Evolutionary conservation across 192 early-diverging fungal genomes (phyloP).

Genomic region (Chytriomyces hyalinus): DNA sequence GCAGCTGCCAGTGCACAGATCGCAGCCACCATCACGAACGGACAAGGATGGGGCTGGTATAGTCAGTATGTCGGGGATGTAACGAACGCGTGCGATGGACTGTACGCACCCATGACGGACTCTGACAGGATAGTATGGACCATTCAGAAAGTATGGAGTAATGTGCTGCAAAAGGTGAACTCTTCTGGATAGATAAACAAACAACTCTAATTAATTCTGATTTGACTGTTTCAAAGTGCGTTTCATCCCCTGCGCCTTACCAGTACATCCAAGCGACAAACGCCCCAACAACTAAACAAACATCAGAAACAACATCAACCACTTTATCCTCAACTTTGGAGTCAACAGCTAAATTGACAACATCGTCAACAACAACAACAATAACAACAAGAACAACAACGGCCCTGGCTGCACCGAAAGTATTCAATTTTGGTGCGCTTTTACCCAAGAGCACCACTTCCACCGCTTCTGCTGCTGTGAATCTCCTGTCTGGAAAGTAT

Average conservation of each 20-base stretch:
- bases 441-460: no score
- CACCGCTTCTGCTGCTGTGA: no score
- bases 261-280: not conserved
- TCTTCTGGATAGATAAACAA: not conserved
- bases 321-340: not conserved
- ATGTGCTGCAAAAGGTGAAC: constrained; percentile 1
- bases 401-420: no score
- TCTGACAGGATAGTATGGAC: not conserved
- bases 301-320: not conserved
- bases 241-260: not conserved
- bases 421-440: no score
- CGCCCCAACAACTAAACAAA: not conserved
- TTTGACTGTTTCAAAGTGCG: not conserved
- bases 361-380: not conserved
- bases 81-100: not conserved
- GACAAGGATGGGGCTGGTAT: not conserved
- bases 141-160: constrained; percentile 11
- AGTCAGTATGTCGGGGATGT: not conserved
- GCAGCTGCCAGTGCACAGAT: constrained; percentile 1
- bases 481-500: no score
- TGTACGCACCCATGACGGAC: not conserved
- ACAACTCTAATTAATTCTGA: not conserved
- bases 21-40: constrained; percentile 5
- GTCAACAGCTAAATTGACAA: not conserved
- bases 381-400: no score